These are phyloP conservation scores for Gossypium mustelinum DNA, from an alignment of 345 rosid genomes.

Conservation along the genomic window DNA sequence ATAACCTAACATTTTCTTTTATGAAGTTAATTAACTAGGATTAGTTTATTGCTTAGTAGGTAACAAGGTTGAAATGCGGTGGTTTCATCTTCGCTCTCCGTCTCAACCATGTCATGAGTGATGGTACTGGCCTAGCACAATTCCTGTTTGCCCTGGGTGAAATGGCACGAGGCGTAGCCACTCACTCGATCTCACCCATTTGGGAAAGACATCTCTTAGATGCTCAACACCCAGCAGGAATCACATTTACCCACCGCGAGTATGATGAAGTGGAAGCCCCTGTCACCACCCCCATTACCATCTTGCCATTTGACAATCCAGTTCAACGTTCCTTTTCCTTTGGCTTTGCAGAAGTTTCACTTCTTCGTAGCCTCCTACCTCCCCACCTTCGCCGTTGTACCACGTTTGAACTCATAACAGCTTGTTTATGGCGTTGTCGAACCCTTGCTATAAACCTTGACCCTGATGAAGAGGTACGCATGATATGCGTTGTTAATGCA, in stretches of 20 bases:
- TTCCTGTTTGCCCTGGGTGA: not conserved
- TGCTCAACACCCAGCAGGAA: not conserved
- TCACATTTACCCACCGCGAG: constrained; percentile 4
- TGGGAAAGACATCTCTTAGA: constrained; percentile 13
- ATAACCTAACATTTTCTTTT: no score
- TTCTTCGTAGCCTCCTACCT: constrained; percentile 14
- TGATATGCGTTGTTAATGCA: not conserved
- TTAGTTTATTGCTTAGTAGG: not conserved
- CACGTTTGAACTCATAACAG: not conserved
- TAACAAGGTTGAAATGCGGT: not conserved
- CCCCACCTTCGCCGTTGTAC: constrained; percentile 2
- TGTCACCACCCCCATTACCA: not conserved
- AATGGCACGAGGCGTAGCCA: not conserved
- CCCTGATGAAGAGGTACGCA: constrained; percentile 7
- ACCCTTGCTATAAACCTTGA: not conserved
- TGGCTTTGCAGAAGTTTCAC: constrained; percentile 10
- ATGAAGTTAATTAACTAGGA: not conserved
- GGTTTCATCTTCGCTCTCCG: not conserved
- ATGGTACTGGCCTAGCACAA: not conserved
- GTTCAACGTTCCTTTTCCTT: constrained; percentile 15
- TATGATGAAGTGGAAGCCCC: not conserved
- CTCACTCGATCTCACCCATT: not conserved
- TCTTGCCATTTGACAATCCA: not conserved
- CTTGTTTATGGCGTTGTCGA: constrained; percentile 14
- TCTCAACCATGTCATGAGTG: not conserved